Conservation (phyloP, 2,329 filamentous ascomycete genomes). For the Dactylellina leptospora region DNA sequence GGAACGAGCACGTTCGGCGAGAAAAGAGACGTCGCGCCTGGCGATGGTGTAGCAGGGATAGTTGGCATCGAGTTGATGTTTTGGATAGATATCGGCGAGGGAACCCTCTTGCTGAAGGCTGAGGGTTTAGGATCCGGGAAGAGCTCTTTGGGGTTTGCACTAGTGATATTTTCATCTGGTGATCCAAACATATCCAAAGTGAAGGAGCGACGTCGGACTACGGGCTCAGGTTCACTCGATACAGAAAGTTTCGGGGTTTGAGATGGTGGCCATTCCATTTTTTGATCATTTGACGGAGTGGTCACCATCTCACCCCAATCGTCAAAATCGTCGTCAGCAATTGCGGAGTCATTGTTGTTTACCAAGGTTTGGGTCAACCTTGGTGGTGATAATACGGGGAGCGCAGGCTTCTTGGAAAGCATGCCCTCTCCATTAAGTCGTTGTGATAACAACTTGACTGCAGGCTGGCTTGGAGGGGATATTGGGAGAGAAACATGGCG, state of each 20-base stretch:
- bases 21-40: constrained; percentile 28
- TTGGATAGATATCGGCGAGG: constrained; percentile 39
- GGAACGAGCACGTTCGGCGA: constrained; percentile 38
- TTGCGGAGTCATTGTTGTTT: constrained; percentile 18
- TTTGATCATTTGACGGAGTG: constrained; percentile 37
- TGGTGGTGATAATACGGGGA: constrained; percentile 28
- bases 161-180: constrained; percentile 48
- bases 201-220: constrained; percentile 32
- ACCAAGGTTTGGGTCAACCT: constrained; percentile 6
- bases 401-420: constrained; percentile 8
- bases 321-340: constrained; percentile 43
- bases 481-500: constrained; percentile 13
- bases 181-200: constrained; percentile 48
- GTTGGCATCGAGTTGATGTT: constrained; percentile 33
- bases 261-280: constrained; percentile 23
- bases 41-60: constrained; percentile 46
- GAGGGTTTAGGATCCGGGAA: constrained; percentile 25
- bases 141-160: constrained; percentile 35
- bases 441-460: constrained; percentile 44
- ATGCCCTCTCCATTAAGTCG: constrained; percentile 14
- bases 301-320: constrained; percentile 52
- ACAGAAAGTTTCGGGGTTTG: constrained; percentile 28
- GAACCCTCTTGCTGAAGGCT: constrained; percentile 10
- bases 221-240: constrained; percentile 11
- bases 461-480: constrained; percentile 22